Base-by-base conservation (phyloP, 257 asterid species). In the Solanum verrucosum region DNA sequence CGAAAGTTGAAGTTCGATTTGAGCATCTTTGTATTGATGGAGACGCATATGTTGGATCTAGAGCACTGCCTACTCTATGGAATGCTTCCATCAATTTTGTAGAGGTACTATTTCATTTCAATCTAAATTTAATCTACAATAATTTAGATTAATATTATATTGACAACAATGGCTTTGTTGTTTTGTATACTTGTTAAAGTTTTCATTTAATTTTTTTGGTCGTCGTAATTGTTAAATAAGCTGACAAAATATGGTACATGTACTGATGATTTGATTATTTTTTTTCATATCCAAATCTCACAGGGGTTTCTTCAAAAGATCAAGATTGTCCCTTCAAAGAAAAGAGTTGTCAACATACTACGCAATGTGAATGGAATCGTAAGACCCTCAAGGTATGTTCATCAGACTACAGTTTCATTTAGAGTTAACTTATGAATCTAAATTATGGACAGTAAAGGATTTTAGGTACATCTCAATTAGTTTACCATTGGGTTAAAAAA, bases 31-130 rank as follows among this genome's bases (percentile, higher is more conserved):
- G 95, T 3, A 44, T 96, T 33, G 98, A 96, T 68, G 98, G 98
- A 87, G 99, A 97, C 86, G 91, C 95, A 40, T 90, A 88, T 73
- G 91, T 84, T 68, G 99, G 98, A 87, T 93, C 98, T 21, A 92
- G 99, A 93, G 98, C 98, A 13, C 94, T 97, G 85, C 99, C 99
- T 6, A 96, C 99, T 85, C 91, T 97, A 90, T 88, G 90, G 84
- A 97, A 97, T 91, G 86, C 98, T 40, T 86, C 94, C 40, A 84
- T 95, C 87, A 96, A 96, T 92, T 59, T 87, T 87, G 14, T 96
- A 46, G 99, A 96, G 99, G 98, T 95, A 87, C 88, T 46, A 29
- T 68, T 52, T 33, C 33, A 9, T 67, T 86, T 75, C 79, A 71
- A 31, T 84, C 37, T 1, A 23, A 63, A n/a, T 63, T 9, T 63